Conservation (phyloP, 116 monocot genomes). For the Dioscorea cayenensis region DNA sequence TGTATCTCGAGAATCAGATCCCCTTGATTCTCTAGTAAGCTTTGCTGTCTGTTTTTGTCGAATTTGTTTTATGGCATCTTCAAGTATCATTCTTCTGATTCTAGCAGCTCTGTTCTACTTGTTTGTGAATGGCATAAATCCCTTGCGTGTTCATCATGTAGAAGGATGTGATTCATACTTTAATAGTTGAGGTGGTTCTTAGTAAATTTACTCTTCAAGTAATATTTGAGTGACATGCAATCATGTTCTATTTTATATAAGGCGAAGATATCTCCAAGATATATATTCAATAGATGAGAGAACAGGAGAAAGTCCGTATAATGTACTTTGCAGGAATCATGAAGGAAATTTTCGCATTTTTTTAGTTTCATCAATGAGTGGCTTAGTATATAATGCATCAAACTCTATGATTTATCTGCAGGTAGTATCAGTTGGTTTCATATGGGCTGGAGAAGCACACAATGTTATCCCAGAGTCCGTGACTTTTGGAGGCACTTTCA, state of each 20-base stretch:
- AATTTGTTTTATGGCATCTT: background rate
- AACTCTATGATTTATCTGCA: conserved; percentile 5
- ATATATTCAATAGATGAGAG: background rate
- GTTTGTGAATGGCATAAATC: background rate
- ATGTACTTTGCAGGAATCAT: too few relatives aligned
- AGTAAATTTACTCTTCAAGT: too few relatives aligned
- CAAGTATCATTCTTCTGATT: background rate
- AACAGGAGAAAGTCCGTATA: too few relatives aligned
- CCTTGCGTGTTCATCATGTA: background rate
- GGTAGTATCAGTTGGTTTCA: conserved; percentile 40
- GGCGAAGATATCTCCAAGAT: too few relatives aligned
- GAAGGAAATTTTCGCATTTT: too few relatives aligned
- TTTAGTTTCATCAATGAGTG: too few relatives aligned
- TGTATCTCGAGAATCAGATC: conserved; percentile 62
- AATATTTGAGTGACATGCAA: too few relatives aligned
- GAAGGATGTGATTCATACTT: too few relatives aligned
- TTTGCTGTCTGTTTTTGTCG: background rate
- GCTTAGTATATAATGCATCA: background rate
- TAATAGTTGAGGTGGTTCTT: too few relatives aligned
- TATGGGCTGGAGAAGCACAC: conserved; percentile 25
- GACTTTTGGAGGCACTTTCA: conserved; percentile 48
- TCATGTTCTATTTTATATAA: too few relatives aligned
- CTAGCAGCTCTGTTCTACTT: background rate
- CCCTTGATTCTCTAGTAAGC: conserved; percentile 53
- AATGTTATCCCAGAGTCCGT: conserved; percentile 45